phyloP scores from a whole-genome alignment of 2,329 filamentous ascomycete species.

The Tolypocladium inflatum region DNA sequence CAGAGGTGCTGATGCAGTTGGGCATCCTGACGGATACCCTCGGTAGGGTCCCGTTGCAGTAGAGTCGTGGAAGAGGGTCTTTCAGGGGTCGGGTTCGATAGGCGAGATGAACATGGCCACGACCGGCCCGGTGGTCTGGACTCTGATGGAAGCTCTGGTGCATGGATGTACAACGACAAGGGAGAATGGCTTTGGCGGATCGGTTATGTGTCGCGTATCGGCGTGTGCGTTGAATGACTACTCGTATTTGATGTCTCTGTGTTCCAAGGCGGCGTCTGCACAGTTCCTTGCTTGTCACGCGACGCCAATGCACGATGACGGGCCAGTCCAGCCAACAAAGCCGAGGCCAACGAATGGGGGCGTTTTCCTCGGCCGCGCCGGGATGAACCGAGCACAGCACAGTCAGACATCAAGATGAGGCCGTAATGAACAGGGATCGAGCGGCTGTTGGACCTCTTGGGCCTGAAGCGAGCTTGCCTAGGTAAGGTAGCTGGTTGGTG shows the following conservation, averaged over 20 bases:
- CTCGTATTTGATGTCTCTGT: not conserved
- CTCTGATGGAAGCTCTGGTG: not conserved
- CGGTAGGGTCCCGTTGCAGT: constrained; percentile 30
- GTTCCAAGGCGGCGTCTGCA: not conserved
- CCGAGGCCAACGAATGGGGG: not conserved
- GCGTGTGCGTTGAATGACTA: not conserved
- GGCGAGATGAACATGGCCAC: not conserved
- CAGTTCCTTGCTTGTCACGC: not conserved
- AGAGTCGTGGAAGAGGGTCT: not conserved
- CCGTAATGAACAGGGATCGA: not conserved
- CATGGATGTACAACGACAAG: not conserved
- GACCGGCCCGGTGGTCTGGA: not conserved
- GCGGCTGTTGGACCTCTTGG: not conserved
- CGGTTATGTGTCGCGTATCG: not conserved
- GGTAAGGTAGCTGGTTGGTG: not conserved
- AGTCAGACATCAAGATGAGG: not conserved
- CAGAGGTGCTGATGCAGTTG: constrained; percentile 27
- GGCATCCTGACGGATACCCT: constrained; percentile 32
- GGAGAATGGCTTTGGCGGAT: not conserved
- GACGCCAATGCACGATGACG: not conserved
- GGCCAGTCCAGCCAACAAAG: not conserved
- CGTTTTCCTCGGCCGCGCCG: not conserved
- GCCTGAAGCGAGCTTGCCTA: not conserved
- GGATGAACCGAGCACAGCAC: not conserved
- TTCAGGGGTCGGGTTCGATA: not conserved